phyloP scores from a whole-genome alignment of 2,329 filamentous ascomycete genomes.

The Metarhizium guizhouense region DNA sequence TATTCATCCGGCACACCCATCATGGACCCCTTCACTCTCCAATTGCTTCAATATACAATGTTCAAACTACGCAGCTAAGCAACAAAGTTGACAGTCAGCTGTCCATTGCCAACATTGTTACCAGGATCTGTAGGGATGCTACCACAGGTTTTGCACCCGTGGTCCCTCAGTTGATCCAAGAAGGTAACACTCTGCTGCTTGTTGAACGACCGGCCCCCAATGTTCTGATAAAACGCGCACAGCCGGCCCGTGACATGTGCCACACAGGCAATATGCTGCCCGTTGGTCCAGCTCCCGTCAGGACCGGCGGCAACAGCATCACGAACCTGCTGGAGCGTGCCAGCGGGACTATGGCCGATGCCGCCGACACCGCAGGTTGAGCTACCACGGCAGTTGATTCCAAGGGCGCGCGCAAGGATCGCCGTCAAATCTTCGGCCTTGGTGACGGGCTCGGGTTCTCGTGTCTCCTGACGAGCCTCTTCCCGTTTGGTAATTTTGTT shows the following conservation, averaged over 20 bases:
- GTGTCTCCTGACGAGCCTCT: background rate
- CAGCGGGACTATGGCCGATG: slow-evolving; percentile 4
- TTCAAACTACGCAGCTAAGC: background rate
- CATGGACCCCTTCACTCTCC: too few relatives aligned
- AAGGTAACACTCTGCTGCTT: slow-evolving; percentile 3
- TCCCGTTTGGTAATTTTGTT: background rate
- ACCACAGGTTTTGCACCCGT: slow-evolving; percentile 7
- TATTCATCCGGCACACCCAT: too few relatives aligned
- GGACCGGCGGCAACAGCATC: slow-evolving; percentile 6
- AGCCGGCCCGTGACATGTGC: slow-evolving; percentile 5
- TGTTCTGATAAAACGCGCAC: slow-evolving; percentile 9
- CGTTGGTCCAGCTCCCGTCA: background rate
- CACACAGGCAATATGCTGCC: slow-evolving; percentile 9
- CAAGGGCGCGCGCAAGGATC: slow-evolving; percentile 2
- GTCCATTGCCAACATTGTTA: slow-evolving; percentile 8
- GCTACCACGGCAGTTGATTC: slow-evolving; percentile 7
- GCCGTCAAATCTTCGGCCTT: background rate
- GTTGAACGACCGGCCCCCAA: slow-evolving; percentile 5
- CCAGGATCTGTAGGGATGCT: slow-evolving; percentile 9
- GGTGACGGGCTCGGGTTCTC: too few relatives aligned
- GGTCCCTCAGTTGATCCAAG: background rate
- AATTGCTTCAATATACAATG: too few relatives aligned
- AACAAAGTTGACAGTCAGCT: slow-evolving; percentile 10
- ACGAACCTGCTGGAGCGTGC: slow-evolving; percentile 6
- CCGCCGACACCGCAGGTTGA: slow-evolving; percentile 7